Conservation (phyloP, 1,284 basidiomycete genomes). For the Neotropicomus parvogracilis region DNA sequence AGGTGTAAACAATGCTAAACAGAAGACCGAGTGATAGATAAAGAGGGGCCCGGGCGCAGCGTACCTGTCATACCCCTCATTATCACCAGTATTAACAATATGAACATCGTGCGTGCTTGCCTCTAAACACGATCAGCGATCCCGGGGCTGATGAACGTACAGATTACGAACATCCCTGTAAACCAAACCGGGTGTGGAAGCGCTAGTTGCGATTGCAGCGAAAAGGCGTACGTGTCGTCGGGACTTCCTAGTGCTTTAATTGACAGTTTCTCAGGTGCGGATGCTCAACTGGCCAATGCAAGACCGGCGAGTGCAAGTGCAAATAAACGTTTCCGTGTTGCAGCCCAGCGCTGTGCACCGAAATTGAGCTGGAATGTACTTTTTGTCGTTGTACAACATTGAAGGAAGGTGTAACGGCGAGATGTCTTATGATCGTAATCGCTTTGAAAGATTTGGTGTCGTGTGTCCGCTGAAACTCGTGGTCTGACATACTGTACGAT, state of each 20-base stretch:
- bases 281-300: neutral
- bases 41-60: neutral
- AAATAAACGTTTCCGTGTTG: neutral
- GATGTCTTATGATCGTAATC: too few relatives aligned
- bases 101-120: slow-evolving; percentile 8
- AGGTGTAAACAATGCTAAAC: slow-evolving; percentile 3
- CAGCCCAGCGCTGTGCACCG: neutral
- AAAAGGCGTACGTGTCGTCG: neutral
- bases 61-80: neutral
- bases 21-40: neutral
- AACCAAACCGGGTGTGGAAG: neutral
- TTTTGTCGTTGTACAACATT: neutral
- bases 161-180: slow-evolving; percentile 1
- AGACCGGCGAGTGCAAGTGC: slow-evolving; percentile 1
- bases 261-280: neutral
- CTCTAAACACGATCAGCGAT: neutral
- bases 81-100: slow-evolving; percentile 1
- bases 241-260: neutral
- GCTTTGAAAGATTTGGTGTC: too few relatives aligned
- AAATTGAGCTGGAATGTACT: neutral
- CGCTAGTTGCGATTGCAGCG: neutral
- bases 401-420: too few relatives aligned
- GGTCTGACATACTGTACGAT: too few relatives aligned
- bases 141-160: too few relatives aligned
- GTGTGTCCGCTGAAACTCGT: too few relatives aligned